Base-by-base conservation (phyloP, 371 early-diverging fungal genomes). In the Batkoa obscura region DNA sequence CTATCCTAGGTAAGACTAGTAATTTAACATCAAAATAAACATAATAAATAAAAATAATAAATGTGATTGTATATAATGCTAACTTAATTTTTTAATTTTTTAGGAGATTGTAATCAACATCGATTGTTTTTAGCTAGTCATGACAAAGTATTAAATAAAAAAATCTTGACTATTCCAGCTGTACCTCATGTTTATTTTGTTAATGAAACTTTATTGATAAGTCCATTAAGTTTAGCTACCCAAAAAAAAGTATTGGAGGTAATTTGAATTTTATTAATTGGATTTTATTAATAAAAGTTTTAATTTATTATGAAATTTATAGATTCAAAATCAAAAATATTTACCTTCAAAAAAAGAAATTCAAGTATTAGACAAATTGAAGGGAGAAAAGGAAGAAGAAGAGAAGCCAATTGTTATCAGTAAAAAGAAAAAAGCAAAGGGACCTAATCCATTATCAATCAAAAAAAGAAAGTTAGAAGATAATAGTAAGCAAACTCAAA, bases 401-500 rank as follows among this genome's bases (percentile, higher is more conserved):
- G 34, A 50, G 36, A n/a, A 31, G 12, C 50, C 34, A 5, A 4
- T 5, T 5, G 17, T 34, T 12, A 17, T 34, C 50, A 31, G 12
- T 50, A 3, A n/a, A 36, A 13, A 13, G 6, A 50, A 50, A 34
- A 50, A 34, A 12, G 34, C 50, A 13, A 50, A 50, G n/a, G 50
- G 34, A 2, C 50, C 50, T 12, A 50, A 50, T 30, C 50, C 50
- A 6, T 50, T 50, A n/a, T 50, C 50, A 3, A 34, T 50, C 13
- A 50, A 34, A 34, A 50, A 50, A 50, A 50, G 34, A n/a, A 34
- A 50, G 41, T n/a, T n/a, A n/a, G n/a, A n/a, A n/a, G n/a, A n/a
- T n/a, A n/a, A n/a, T n/a, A n/a, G n/a, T n/a, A n/a, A n/a, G n/a
- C n/a, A n/a, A n/a, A n/a, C n/a, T n/a, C n/a, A n/a, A n/a, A n/a